A percentile compares a stretch with the other conserved stretches of the same genome.
Conservation (phyloP, 192 early-diverging fungal genomes). For the Podochytrium sp. region DNA sequence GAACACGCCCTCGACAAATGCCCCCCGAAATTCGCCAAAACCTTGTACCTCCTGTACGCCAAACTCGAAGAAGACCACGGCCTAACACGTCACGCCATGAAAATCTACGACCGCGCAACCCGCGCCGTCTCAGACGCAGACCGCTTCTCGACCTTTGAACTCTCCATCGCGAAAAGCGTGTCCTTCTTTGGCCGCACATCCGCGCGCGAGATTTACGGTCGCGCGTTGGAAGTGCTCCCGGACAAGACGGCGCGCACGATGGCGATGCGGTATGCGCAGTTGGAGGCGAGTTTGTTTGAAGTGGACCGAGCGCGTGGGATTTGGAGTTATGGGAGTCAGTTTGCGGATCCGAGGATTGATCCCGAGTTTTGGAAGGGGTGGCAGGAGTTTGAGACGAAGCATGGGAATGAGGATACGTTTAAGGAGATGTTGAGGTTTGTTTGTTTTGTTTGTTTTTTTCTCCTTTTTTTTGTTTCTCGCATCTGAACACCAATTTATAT, state of each 20-base stretch:
- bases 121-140: slow-evolving; percentile 76
- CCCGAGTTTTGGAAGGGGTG: slow-evolving; percentile 84
- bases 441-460: slow-evolving; percentile 13
- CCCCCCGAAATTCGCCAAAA: slow-evolving; percentile 83
- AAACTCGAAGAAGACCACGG: slow-evolving; percentile 92
- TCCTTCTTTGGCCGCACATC: slow-evolving; percentile 85
- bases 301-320: slow-evolving; percentile 92
- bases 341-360: slow-evolving; percentile 82
- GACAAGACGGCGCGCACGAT: slow-evolving; percentile 80
- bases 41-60: slow-evolving; percentile 88
- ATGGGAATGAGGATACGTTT: slow-evolving; percentile 98
- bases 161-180: slow-evolving; percentile 88
- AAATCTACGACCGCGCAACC: slow-evolving; percentile 92
- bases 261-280: slow-evolving; percentile 78
- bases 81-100: slow-evolving; percentile 87
- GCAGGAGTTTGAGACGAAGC: slow-evolving; percentile 96
- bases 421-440: slow-evolving; percentile 89
- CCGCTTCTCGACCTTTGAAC: slow-evolving; percentile 79
- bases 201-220: slow-evolving; percentile 89
- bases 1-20: slow-evolving; percentile 90
- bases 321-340: slow-evolving; percentile 82
- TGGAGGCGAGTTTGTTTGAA: slow-evolving; percentile 91
- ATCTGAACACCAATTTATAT: slow-evolving; percentile 1
- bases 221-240: slow-evolving; percentile 85
- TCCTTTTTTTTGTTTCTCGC: background rate